Conservation (phyloP, 164 flowering plant species). For the Umbellularia californica region DNA sequence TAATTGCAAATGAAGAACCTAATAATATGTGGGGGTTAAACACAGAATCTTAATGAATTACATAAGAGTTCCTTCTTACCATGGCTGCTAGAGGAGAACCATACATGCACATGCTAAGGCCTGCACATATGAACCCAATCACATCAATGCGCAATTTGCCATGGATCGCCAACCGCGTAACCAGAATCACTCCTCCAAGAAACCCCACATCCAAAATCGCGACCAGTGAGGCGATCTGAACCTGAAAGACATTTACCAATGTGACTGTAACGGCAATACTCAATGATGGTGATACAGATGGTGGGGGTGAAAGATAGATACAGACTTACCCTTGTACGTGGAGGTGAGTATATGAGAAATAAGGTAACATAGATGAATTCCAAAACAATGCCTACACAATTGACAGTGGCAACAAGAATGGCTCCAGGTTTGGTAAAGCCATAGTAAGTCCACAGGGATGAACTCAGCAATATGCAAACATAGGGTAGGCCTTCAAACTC, state of each 20-base stretch:
- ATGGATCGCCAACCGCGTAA: conserved; percentile 38
- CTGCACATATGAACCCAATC: conserved; percentile 54
- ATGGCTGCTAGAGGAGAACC: conserved; percentile 55
- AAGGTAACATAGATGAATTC: conserved; percentile 54
- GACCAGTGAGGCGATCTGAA: conserved; percentile 34
- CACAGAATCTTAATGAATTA: conserved; percentile 30
- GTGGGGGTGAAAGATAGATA: neutral
- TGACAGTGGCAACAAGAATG: conserved; percentile 51
- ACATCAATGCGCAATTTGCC: conserved; percentile 32
- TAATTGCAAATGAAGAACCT: neutral
- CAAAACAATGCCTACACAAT: conserved; percentile 51
- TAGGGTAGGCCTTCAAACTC: conserved; percentile 61
- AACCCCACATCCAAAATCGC: conserved; percentile 40
- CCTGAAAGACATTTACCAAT: conserved; percentile 22
- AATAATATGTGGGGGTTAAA: neutral
- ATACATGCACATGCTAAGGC: conserved; percentile 58
- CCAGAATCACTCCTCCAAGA: conserved; percentile 39
- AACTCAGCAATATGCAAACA: conserved; percentile 50
- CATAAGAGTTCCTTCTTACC: conserved; percentile 26
- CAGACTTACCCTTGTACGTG: conserved; percentile 37
- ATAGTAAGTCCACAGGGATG: conserved; percentile 67
- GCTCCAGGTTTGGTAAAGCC: conserved; percentile 68
- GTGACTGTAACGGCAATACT: neutral
- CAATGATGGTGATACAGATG: neutral
- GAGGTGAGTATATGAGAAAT: conserved; percentile 57